phyloP scores from a whole-genome alignment of 1,284 basidiomycete genomes.

The Athelia sp. region DNA sequence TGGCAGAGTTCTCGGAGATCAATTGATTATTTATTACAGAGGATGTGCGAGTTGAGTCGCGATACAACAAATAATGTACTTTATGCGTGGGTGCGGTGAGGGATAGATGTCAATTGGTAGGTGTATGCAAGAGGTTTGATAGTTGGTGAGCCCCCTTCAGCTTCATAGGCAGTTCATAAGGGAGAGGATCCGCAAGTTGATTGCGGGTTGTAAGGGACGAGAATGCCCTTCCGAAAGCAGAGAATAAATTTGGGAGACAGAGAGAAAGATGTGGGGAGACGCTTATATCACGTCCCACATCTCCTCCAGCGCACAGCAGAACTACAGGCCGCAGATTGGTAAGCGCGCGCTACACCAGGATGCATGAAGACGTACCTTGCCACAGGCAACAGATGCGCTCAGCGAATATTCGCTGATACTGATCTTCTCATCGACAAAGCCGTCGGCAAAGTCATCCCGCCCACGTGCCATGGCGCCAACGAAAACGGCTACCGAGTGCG shows the following conservation, averaged over 20 bases:
- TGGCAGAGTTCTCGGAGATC: too few species aligned
- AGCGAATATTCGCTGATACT: conserved; percentile 93
- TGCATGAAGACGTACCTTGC: conserved; percentile 61
- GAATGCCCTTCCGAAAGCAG: too few species aligned
- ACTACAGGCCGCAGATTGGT: conserved; percentile 29
- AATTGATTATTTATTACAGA: too few species aligned
- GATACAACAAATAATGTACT: too few species aligned
- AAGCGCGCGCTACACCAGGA: not conserved
- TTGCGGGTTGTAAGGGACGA: too few species aligned
- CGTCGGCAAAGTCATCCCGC: conserved; percentile 96
- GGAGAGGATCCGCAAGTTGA: too few species aligned
- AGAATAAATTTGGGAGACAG: conserved; percentile 1
- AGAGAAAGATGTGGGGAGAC: conserved; percentile 1
- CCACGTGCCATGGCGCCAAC: conserved; percentile 98
- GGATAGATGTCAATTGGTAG: too few species aligned
- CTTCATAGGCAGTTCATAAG: too few species aligned
- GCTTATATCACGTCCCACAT: conserved; percentile 54
- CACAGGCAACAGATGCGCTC: conserved; percentile 94
- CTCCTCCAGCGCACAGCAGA: conserved; percentile 68
- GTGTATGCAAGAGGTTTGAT: too few species aligned
- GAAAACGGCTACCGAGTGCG: conserved; percentile 91
- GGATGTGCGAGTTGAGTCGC: too few species aligned
- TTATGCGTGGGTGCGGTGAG: too few species aligned
- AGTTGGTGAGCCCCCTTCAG: too few species aligned
- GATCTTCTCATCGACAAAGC: conserved; percentile 95